phyloP scores from a whole-genome alignment of 768 basidiomycete species.

The Mycena floridula region DNA sequence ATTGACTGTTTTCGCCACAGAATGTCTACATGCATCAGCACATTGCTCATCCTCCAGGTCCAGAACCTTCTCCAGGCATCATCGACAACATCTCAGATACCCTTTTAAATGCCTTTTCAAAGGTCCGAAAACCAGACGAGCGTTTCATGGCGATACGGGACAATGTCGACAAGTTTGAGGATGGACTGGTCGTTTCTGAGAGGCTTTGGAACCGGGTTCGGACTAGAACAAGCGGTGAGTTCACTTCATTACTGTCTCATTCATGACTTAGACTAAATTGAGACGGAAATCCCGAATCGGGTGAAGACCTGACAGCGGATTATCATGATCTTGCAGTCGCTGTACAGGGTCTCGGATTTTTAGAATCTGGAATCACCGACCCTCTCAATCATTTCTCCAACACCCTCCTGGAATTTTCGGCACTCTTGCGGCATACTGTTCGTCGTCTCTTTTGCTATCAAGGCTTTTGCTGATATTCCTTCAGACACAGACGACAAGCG shows the following conservation, averaged over 20 bases:
- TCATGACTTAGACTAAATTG: constrained; percentile 75
- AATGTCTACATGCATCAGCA: constrained; percentile 98
- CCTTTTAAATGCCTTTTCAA: constrained; percentile 91
- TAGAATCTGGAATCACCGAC: constrained; percentile 98
- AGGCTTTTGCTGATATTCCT: not conserved
- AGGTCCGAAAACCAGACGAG: constrained; percentile 95
- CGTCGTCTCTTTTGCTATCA: constrained; percentile 12
- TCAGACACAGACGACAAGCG: constrained; percentile 85
- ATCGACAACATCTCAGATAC: constrained; percentile 96
- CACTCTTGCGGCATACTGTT: constrained; percentile 79
- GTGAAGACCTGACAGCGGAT: constrained; percentile 93
- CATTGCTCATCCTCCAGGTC: constrained; percentile 82
- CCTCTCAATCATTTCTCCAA: constrained; percentile 96
- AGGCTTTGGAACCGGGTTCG: constrained; percentile 75
- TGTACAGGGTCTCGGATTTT: constrained; percentile 94
- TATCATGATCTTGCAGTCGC: constrained; percentile 96
- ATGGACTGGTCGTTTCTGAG: constrained; percentile 79
- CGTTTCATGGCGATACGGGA: constrained; percentile 92
- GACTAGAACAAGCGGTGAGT: constrained; percentile 83
- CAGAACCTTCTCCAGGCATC: constrained; percentile 72
- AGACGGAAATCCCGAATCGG: constrained; percentile 75
- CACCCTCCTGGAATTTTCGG: constrained; percentile 91
- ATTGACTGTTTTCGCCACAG: constrained; percentile 32
- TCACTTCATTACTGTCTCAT: constrained; percentile 17
- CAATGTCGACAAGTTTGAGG: constrained; percentile 92